Conservation (phyloP, 2,329 filamentous ascomycete genomes). For the Nemania sp. region DNA sequence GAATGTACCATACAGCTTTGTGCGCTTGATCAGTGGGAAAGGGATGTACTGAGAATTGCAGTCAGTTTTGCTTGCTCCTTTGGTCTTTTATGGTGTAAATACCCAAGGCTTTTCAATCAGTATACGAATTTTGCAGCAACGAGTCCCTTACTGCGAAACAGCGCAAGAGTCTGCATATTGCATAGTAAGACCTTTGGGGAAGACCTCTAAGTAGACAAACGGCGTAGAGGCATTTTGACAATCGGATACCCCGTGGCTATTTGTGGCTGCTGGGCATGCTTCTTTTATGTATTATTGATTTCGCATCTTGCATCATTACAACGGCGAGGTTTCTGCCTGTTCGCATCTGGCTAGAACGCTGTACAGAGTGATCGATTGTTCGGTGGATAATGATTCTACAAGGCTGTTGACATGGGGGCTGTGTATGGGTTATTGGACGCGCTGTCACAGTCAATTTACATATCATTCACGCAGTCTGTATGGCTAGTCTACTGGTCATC, state of each 20-base stretch:
- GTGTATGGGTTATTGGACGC: no score
- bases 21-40: conserved; percentile 67
- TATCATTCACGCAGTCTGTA: no score
- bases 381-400: no score
- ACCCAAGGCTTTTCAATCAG: background rate
- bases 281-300: background rate
- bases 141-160: background rate
- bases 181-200: no score
- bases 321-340: background rate
- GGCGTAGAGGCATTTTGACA: no score
- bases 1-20: conserved; percentile 87
- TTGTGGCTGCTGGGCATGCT: background rate
- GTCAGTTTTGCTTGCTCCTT: background rate
- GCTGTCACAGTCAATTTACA: no score
- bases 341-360: background rate
- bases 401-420: no score
- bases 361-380: no score
- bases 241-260: no score
- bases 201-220: no score
- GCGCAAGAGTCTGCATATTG: no score
- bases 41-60: conserved; percentile 49
- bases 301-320: background rate
- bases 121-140: background rate
- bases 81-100: conserved; percentile 1
- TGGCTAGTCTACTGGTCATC: no score